A percentile compares a stretch with the other conserved stretches of the same genome.
These are phyloP conservation scores for Vigna nakashimae DNA, from an alignment of 306 rosid species.

Conservation along the genomic window DNA sequence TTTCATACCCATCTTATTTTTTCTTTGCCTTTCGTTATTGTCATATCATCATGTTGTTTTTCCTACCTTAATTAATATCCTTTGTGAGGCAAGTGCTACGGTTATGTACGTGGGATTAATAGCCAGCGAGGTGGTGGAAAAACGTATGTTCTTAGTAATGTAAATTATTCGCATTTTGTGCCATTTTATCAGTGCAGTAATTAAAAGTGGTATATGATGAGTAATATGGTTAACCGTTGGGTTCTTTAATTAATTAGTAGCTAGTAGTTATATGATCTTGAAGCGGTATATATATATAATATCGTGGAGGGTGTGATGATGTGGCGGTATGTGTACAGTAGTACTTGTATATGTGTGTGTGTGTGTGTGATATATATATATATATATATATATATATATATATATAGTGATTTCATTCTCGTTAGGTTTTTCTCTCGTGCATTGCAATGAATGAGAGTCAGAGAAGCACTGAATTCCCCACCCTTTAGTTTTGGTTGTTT, in stretches of 20 bases:
- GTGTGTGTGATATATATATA: no score
- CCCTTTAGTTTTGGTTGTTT: slow-evolving; percentile 51
- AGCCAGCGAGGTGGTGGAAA: slow-evolving; percentile 28
- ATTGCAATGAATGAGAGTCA: slow-evolving; percentile 52
- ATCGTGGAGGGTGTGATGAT: slow-evolving; percentile 32
- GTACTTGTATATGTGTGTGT: not conserved
- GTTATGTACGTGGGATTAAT: slow-evolving; percentile 42
- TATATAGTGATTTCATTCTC: slow-evolving; percentile 4
- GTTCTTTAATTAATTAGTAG: not conserved
- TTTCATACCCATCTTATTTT: not conserved
- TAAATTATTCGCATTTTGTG: slow-evolving; percentile 43
- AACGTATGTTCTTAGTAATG: slow-evolving; percentile 6
- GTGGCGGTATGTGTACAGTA: not conserved
- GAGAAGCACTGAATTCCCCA: slow-evolving; percentile 41
- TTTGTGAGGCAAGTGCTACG: slow-evolving; percentile 48
- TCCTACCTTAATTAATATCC: slow-evolving; percentile 30
- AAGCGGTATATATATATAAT: not conserved
- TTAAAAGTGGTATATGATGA: slow-evolving; percentile 48
- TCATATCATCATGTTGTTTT: not conserved
- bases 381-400: not conserved
- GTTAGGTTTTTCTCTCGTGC: slow-evolving; percentile 31
- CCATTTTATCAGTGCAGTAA: slow-evolving; percentile 47
- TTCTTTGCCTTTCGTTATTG: not conserved
- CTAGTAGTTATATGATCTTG: not conserved
- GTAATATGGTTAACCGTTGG: slow-evolving; percentile 17